Percentiles rank a stretch among this genome's conserved stretches.
phyloP scores from a whole-genome alignment of 2,329 filamentous ascomycete genomes.

The Aspergillus carbonarius region DNA sequence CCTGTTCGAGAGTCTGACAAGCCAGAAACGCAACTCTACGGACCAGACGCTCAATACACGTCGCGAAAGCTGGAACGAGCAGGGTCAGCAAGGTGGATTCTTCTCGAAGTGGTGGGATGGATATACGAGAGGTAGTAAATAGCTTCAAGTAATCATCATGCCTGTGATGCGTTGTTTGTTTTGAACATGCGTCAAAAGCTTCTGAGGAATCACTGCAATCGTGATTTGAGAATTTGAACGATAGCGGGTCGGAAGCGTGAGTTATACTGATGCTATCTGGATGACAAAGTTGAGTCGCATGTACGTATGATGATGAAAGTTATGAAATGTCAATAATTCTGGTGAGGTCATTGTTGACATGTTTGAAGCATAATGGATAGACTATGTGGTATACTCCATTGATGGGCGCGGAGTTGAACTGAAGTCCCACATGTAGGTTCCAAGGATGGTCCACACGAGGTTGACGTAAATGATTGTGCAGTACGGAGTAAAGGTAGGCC shows the following conservation, averaged over 20 bases:
- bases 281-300: neutral
- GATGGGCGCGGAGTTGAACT: neutral
- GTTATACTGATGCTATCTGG: neutral
- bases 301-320: neutral
- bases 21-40: conserved; percentile 45
- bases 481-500: neutral
- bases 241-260: neutral
- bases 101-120: conserved; percentile 43
- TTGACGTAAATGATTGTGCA: too few species aligned
- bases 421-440: neutral
- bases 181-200: neutral
- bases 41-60: conserved; percentile 39
- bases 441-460: too few species aligned
- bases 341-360: neutral
- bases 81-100: conserved; percentile 39
- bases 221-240: neutral
- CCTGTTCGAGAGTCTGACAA: conserved; percentile 38
- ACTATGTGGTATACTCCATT: neutral
- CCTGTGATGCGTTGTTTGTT: neutral
- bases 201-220: neutral
- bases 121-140: conserved; percentile 35
- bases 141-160: neutral
- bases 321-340: neutral
- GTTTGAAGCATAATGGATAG: neutral
- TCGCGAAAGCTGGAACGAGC: conserved; percentile 47